Conservation (phyloP, 1,284 basidiomycete genomes). For the Tilletia caries region DNA sequence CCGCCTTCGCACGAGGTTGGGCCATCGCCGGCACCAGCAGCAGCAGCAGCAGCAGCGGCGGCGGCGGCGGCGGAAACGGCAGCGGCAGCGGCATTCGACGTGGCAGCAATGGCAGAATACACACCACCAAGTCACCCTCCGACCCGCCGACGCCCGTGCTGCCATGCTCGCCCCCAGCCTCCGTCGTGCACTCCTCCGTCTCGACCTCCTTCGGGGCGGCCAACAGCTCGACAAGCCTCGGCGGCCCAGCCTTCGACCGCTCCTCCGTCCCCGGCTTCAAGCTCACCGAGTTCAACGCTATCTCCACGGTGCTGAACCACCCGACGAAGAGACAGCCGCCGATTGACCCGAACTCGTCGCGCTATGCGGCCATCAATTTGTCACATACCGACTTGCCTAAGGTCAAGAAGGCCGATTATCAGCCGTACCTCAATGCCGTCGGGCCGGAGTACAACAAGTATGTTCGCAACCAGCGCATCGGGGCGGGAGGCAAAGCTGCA, state of each 20-base stretch:
- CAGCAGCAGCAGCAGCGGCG: neutral
- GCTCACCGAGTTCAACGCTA: conserved; percentile 13
- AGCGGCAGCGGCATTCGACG: too few relatives aligned
- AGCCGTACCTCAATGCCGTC: conserved; percentile 41
- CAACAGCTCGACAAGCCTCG: neutral
- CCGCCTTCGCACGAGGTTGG: neutral
- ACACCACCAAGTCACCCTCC: conserved; percentile 6
- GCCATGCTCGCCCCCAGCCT: conserved; percentile 1
- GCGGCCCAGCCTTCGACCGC: neutral
- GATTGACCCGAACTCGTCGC: conserved; percentile 47
- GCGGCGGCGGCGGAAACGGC: neutral
- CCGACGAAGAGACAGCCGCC: conserved; percentile 42
- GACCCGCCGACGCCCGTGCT: neutral
- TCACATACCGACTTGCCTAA: conserved; percentile 39
- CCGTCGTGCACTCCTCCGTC: conserved; percentile 6
- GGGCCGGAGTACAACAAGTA: conserved; percentile 47
- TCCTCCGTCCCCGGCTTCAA: conserved; percentile 9
- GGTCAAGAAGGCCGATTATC: conserved; percentile 36
- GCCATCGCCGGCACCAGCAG: neutral
- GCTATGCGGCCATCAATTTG: conserved; percentile 39
- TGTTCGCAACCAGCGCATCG: conserved; percentile 43
- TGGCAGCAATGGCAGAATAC: neutral
- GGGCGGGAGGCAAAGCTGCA: conserved; percentile 28
- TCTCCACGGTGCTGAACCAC: conserved; percentile 50
- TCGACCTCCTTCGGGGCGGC: conserved; percentile 4